Evolutionary conservation across 2,329 filamentous ascomycete species (phyloP).

Genomic region (Hypoxylon rubiginosum): DNA sequence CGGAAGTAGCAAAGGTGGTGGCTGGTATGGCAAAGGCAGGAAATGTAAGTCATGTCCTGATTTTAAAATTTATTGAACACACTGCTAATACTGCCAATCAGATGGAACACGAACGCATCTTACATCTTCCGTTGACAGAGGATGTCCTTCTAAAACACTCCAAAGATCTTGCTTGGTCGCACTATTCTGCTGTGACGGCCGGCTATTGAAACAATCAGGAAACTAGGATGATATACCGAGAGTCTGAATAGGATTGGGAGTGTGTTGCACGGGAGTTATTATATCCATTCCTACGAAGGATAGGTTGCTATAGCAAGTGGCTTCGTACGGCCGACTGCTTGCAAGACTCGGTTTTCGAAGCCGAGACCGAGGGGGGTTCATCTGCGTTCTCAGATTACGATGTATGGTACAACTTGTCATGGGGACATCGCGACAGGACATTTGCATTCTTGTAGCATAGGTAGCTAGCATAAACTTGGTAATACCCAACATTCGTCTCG

Average conservation of each 20-base stretch:
- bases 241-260: slow-evolving; percentile 5
- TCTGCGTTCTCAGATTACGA: slow-evolving; percentile 8
- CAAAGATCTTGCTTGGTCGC: slow-evolving; percentile 52
- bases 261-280: slow-evolving; percentile 8
- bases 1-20: slow-evolving; percentile 52
- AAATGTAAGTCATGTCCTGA: slow-evolving; percentile 45
- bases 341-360: slow-evolving; percentile 7
- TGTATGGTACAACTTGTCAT: slow-evolving; percentile 16
- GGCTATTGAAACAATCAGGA: slow-evolving; percentile 41
- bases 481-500: slow-evolving; percentile 12
- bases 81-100: slow-evolving; percentile 43
- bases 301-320: slow-evolving; percentile 34
- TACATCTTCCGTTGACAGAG: slow-evolving; percentile 52
- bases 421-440: background rate
- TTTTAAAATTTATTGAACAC: background rate
- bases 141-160: slow-evolving; percentile 53
- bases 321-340: background rate
- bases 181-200: slow-evolving; percentile 50
- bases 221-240: background rate
- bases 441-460: slow-evolving; percentile 37
- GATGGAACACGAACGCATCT: slow-evolving; percentile 51
- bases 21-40: slow-evolving; percentile 48
- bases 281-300: slow-evolving; percentile 11
- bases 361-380: slow-evolving; percentile 1
- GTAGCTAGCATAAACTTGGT: slow-evolving; percentile 39